Evolutionary conservation across 257 asterid species (phyloP), one percentile per base, ranked within the genome.

Genomic region (Fraxinus pennsylvanica): DNA sequence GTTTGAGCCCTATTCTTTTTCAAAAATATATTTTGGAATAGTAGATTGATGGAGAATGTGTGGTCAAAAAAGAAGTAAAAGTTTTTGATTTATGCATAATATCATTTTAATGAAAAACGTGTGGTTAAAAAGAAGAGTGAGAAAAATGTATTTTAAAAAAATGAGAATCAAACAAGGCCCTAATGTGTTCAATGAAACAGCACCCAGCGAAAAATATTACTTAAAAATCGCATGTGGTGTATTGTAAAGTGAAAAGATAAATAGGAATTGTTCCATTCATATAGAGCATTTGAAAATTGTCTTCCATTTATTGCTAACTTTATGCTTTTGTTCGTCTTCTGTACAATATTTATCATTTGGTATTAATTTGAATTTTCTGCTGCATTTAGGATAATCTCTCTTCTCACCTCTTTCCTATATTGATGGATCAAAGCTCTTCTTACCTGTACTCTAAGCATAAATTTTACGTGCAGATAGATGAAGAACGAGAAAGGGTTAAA

Each of bases 401-500:
- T 80, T 17, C 50, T 71, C 69, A 39, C 47, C 25, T 35, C 41
- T 33, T 74, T 10, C 43, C 15, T 5, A 63, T 65, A 43, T 68
- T 74, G 65, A 41, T 72, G 78, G 47, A 71, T 74, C n/a, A 29
- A 32, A 57, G 45, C 57, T 75, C 71, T 57, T 36, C 65, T 65
- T 71, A 79, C 71, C 61, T 38, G 75, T 78, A 47, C 32, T 80
- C 14, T 70, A 76, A 79, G 74, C 75, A 43, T 81, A 22, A 47
- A 68, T 3, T 78, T 82, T 71, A 30, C 22, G 72, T 68, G 85
- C 91, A 94, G 98, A 91, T 94, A 81, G 89, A 83, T 45, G 90
- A 83, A 74, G 98, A 94, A 88, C 87, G 91, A 65, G 73, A 72
- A 80, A 90, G 89, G 85, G 90, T 92, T 47, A 86, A 79, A 75